phyloP scores from a whole-genome alignment of 352 stramenopile species.

The Globisporangium nunn region DNA sequence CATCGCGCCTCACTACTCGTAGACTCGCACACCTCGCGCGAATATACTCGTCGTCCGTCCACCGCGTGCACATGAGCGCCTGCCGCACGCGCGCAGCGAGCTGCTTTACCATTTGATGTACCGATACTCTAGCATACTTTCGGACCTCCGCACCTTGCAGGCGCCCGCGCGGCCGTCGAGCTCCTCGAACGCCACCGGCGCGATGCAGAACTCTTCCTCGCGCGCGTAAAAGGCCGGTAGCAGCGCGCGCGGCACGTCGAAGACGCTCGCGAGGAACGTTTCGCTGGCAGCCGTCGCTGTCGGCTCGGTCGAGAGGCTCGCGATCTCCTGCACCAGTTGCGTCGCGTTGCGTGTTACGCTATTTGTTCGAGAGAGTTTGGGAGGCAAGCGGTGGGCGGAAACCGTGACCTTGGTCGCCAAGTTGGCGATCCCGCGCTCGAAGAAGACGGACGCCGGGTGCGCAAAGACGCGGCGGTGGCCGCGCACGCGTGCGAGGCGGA shows the following conservation, averaged over 20 bases:
- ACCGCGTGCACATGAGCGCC: conserved; percentile 84
- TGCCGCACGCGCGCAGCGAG: conserved; percentile 1
- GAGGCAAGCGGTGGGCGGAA: too few relatives aligned
- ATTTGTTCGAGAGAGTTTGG: too few relatives aligned
- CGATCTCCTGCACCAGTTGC: conserved; percentile 62
- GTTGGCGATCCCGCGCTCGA: conserved; percentile 86
- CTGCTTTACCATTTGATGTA: too few relatives aligned
- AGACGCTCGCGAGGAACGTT: conserved; percentile 64
- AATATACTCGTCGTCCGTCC: conserved; percentile 86
- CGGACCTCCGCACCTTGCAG: conserved; percentile 14
- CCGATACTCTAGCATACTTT: background rate
- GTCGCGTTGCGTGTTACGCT: background rate
- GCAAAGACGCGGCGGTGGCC: conserved; percentile 88
- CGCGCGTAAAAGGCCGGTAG: conserved; percentile 70
- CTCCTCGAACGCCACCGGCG: conserved; percentile 67
- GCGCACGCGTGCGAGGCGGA: conserved; percentile 77
- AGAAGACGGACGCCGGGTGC: conserved; percentile 91
- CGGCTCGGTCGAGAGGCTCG: conserved; percentile 76
- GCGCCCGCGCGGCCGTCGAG: conserved; percentile 28
- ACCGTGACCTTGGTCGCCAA: conserved; percentile 60
- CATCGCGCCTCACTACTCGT: background rate
- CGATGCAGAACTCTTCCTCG: conserved; percentile 88
- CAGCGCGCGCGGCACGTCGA: conserved; percentile 50
- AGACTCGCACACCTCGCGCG: conserved; percentile 21
- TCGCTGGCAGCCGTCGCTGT: conserved; percentile 28